Evolutionary conservation across 768 basidiomycete genomes (phyloP).

Genomic region (Macrocybe gigantea): DNA sequence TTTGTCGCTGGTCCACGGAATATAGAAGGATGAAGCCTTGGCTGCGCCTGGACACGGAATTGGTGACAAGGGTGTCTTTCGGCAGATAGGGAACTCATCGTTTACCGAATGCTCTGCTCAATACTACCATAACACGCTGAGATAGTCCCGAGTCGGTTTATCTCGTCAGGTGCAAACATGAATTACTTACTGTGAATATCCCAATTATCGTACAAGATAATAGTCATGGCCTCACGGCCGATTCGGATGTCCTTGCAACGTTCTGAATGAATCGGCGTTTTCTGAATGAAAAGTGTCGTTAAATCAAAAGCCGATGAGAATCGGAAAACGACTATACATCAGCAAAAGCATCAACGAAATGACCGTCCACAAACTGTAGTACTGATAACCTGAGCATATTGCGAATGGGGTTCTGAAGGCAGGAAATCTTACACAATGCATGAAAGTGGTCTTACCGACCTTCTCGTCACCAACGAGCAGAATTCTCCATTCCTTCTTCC

Average conservation of each 20-base stretch:
- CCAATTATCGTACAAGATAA: constrained; percentile 11
- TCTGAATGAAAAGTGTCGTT: too few relatives aligned
- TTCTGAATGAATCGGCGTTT: too few relatives aligned
- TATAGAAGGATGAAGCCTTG: constrained; percentile 19
- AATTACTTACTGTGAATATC: constrained; percentile 7
- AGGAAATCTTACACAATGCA: constrained; percentile 13
- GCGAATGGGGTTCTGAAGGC: not conserved
- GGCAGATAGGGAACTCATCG: too few relatives aligned
- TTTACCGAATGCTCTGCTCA: constrained; percentile 15
- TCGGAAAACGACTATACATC: too few relatives aligned
- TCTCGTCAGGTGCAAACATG: too few relatives aligned
- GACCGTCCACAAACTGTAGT: constrained; percentile 14
- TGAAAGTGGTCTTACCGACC: constrained; percentile 25
- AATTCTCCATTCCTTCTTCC: constrained; percentile 15
- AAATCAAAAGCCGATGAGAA: too few relatives aligned
- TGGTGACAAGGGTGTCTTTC: too few relatives aligned
- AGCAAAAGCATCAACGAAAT: constrained; percentile 10
- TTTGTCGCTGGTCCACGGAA: constrained; percentile 15
- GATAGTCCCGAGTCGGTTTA: not conserved
- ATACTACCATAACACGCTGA: constrained; percentile 7
- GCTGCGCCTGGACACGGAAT: constrained; percentile 7
- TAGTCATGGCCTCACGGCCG: too few relatives aligned
- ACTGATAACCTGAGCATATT: not conserved
- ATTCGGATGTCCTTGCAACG: too few relatives aligned
- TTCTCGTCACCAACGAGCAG: constrained; percentile 19